Percentiles rank a stretch among this genome's conserved stretches.
phyloP scores from a whole-genome alignment of 495 filamentous ascomycete species.

The Podospora appendiculata region DNA sequence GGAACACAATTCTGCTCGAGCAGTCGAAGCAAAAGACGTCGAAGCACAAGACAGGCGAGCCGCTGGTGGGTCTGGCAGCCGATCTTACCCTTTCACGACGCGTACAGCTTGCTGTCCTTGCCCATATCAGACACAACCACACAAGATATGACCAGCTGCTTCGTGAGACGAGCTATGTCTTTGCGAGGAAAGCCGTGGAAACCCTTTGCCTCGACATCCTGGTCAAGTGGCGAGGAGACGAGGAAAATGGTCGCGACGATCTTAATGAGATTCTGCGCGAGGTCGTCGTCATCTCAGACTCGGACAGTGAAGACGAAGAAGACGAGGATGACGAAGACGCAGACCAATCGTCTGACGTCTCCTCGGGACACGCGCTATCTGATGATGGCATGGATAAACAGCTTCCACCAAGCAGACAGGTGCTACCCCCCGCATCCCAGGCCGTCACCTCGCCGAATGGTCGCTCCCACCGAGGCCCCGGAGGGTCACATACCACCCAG shows the following conservation, averaged over 20 bases:
- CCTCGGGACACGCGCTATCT: conserved; percentile 4
- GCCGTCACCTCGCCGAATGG: not conserved
- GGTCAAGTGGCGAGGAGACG: conserved; percentile 82
- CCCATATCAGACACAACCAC: conserved; percentile 79
- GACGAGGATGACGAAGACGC: conserved; percentile 26
- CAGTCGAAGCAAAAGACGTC: conserved; percentile 5
- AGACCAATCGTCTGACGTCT: conserved; percentile 12
- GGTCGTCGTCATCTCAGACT: conserved; percentile 74
- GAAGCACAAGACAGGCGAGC: conserved; percentile 32
- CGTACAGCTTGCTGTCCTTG: conserved; percentile 74
- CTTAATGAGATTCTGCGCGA: conserved; percentile 76
- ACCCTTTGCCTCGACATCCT: conserved; percentile 62
- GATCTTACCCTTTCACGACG: conserved; percentile 63
- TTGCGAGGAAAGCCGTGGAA: conserved; percentile 65
- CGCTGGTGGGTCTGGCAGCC: conserved; percentile 57
- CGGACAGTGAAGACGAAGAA: conserved; percentile 57
- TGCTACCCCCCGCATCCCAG: not conserved
- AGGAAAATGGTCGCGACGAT: conserved; percentile 65
- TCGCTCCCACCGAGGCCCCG: not conserved
- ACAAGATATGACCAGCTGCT: conserved; percentile 81
- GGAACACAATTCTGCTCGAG: conserved; percentile 6
- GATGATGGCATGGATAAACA: not conserved
- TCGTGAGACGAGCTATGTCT: conserved; percentile 52
- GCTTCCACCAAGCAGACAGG: not conserved
- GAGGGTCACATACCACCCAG: not conserved